A percentile compares a stretch with the other conserved stretches of the same genome.
Evolutionary conservation across 2,329 filamentous ascomycete genomes (phyloP).

Genomic region (Talaromyces amestolkiae): DNA sequence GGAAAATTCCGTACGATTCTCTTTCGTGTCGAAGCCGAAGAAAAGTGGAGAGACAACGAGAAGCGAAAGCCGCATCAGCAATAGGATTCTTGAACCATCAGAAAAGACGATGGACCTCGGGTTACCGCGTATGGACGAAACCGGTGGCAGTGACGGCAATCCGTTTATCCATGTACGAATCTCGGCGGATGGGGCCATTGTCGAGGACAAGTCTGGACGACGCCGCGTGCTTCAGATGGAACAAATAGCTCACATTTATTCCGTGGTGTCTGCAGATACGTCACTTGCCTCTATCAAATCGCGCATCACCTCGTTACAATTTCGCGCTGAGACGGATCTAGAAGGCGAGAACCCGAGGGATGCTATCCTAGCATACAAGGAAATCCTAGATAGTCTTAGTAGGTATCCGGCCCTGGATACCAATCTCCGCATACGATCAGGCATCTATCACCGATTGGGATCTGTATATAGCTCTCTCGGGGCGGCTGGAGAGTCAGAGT

Average conservation of each 20-base stretch:
- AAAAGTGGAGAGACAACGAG: conserved; percentile 21
- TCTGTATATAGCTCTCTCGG: conserved; percentile 28
- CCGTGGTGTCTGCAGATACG: conserved; percentile 28
- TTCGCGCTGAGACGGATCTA: conserved; percentile 26
- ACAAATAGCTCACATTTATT: conserved; percentile 31
- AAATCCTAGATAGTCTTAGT: conserved; percentile 26
- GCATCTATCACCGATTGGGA: conserved; percentile 28
- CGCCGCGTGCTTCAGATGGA: conserved; percentile 32
- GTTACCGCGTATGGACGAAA: background rate
- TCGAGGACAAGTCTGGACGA: conserved; percentile 31
- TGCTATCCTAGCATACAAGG: conserved; percentile 28
- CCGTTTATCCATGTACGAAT: conserved; percentile 30
- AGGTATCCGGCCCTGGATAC: conserved; percentile 26
- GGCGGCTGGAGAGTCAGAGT: conserved; percentile 28
- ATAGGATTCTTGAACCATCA: conserved; percentile 14
- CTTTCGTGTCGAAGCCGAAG: conserved; percentile 27
- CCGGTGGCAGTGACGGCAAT: background rate
- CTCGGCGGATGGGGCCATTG: conserved; percentile 26
- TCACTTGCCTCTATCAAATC: conserved; percentile 26
- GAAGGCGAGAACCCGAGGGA: conserved; percentile 25
- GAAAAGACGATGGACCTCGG: conserved; percentile 8
- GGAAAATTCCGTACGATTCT: conserved; percentile 31
- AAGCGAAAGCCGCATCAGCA: conserved; percentile 18
- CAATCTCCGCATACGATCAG: conserved; percentile 26
- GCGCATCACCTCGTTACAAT: conserved; percentile 21